These are phyloP conservation scores for Lactifluus hygrophoroides DNA, from an alignment of 768 basidiomycete species.

Conservation along the genomic window DNA sequence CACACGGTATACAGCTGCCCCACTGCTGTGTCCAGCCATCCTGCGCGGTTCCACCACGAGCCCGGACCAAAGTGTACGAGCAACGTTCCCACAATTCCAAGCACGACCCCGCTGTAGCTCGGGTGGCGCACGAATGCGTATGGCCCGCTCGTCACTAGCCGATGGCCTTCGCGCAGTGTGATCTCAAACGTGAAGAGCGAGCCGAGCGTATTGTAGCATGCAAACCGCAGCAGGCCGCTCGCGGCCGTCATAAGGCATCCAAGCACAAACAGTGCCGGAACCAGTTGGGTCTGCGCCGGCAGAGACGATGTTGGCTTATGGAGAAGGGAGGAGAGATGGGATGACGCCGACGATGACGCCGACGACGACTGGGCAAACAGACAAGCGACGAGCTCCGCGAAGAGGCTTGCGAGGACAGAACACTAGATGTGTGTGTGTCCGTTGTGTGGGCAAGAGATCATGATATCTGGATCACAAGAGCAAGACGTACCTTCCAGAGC, in stretches of 20 bases:
- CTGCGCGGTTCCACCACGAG: slow-evolving; percentile 15
- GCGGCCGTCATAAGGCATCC: slow-evolving; percentile 6
- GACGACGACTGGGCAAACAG: background rate
- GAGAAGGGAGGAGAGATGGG: background rate
- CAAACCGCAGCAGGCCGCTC: slow-evolving; percentile 9
- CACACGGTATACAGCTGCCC: slow-evolving; percentile 9
- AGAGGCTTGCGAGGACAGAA: slow-evolving; percentile 10
- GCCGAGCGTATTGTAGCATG: slow-evolving; percentile 17
- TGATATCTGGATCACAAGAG: background rate
- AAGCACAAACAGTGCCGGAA: slow-evolving; percentile 5
- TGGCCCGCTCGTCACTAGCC: slow-evolving; percentile 22
- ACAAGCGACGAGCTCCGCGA: slow-evolving; percentile 3
- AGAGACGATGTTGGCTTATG: background rate
- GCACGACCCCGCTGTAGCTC: slow-evolving; percentile 19
- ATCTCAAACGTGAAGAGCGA: slow-evolving; percentile 21
- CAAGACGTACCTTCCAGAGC: slow-evolving; percentile 15
- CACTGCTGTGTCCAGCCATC: background rate
- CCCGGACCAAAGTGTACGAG: slow-evolving; percentile 18
- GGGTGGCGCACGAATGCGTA: slow-evolving; percentile 23
- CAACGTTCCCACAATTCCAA: slow-evolving; percentile 16
- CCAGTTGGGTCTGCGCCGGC: background rate
- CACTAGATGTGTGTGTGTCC: background rate
- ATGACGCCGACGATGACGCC: background rate
- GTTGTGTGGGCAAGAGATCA: background rate
- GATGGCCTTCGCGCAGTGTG: slow-evolving; percentile 17